Evolutionary conservation across 768 basidiomycete genomes (phyloP), one percentile per base, ranked within the genome.

Genomic region (Leccinum obscurum): DNA sequence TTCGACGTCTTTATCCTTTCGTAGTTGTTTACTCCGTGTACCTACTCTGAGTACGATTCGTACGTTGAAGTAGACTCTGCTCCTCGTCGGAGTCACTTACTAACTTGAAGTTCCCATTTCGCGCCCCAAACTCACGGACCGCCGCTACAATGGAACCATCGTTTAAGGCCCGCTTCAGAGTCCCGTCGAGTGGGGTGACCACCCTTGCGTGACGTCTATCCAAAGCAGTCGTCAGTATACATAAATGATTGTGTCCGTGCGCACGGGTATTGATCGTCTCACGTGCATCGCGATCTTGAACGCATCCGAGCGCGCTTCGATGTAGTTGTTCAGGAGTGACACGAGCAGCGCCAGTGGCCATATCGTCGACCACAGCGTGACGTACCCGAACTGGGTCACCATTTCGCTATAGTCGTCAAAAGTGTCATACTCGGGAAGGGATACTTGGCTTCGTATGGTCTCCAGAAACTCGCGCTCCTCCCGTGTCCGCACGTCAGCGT

Each of bases 351-450:
- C 90, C 17, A 98, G 78, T 3, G 95, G 93, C 94, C 95, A 98
- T 59, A 95, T 92, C 32, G 92, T 88, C 51, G 88, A 91, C 93
- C 95, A 98, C 22, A 98, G 78, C 8, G 86, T 86, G 32, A 98
- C 86, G 70, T 95, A 95, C 0, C 95, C 95, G 72, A 96, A 97
- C 68, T 95, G 93, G 9, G 90, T 89, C 15, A 92, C 92, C 95
- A 99, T 98, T 77, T 99, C 96, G 68, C 86, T 87, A 74, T 96
- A 99, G 76, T 98, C 96, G 55, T 79, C 84, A 67, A 93, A 95
- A 6, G 90, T 77, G 37, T 87, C 83, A 67, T 95, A 95, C 41
- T 87, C 87, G 0, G 94, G 91, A 52, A 95, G 78, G 26, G 84
- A 83, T 6, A 88, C 87, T 76, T 98, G 89, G 54, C 77, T 77